A percentile compares a stretch with the other conserved stretches of the same genome.
Conservation (phyloP, 208 protist species). For the Crithidia acanthocephali region DNA sequence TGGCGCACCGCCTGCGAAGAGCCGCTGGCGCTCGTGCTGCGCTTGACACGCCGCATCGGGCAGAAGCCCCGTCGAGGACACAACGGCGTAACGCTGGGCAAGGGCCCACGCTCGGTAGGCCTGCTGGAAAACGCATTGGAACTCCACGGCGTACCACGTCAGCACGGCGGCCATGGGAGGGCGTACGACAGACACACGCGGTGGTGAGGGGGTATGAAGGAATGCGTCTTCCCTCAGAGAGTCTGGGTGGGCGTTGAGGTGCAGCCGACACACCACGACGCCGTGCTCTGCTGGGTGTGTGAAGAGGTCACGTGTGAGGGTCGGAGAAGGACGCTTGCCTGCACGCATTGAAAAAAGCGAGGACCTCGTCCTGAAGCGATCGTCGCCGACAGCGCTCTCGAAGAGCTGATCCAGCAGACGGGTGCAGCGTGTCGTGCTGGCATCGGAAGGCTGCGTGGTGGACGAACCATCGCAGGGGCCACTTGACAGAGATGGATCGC, state of each 20-base stretch:
- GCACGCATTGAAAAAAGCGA: no score
- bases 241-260: background rate
- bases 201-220: background rate
- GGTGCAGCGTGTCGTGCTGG: background rate
- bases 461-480: background rate
- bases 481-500: background rate
- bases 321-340: background rate
- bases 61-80: background rate
- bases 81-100: background rate
- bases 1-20: background rate
- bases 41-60: background rate
- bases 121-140: conserved; percentile 10
- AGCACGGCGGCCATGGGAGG: conserved; percentile 11
- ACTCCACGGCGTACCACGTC: conserved; percentile 28
- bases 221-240: background rate
- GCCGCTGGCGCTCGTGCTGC: background rate
- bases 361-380: no score
- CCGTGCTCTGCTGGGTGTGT: conserved; percentile 9
- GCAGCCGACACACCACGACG: conserved; percentile 23
- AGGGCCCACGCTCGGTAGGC: conserved; percentile 11
- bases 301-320: conserved; percentile 14
- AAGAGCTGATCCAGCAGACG: background rate
- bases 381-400: background rate
- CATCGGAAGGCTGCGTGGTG: no score
- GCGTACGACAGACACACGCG: background rate